These are phyloP conservation scores for Pseudopithomyces chartarum DNA, from an alignment of 2,329 filamentous ascomycete genomes.

Conservation along the genomic window DNA sequence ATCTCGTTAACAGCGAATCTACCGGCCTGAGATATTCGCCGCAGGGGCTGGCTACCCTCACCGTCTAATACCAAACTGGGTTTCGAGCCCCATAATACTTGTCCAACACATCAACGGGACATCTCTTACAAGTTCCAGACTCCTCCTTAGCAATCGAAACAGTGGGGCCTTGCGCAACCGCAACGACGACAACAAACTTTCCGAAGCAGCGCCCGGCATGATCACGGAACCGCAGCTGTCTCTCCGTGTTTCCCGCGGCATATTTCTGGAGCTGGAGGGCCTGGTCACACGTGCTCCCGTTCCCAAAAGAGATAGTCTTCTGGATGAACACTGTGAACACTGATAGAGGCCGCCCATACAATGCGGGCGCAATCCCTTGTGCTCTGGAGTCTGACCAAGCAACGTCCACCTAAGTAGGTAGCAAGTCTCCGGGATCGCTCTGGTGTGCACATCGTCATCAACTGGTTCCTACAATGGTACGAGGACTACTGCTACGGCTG, in stretches of 20 bases:
- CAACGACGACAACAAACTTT: background rate
- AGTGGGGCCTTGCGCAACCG: background rate
- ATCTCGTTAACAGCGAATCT: too few species aligned
- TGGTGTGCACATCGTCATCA: background rate
- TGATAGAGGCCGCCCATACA: slow-evolving; percentile 1
- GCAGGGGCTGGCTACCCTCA: too few species aligned
- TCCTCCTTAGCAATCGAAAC: background rate
- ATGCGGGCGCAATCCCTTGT: background rate
- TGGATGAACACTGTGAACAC: background rate
- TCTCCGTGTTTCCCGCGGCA: background rate
- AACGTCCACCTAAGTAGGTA: background rate
- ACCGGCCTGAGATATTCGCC: too few species aligned
- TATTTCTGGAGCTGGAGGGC: background rate
- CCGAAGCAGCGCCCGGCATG: background rate
- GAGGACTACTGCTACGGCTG: background rate
- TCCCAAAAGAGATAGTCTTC: background rate
- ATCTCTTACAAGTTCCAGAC: background rate
- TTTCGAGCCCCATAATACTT: background rate
- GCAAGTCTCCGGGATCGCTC: background rate
- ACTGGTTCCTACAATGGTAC: background rate
- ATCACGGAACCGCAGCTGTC: background rate
- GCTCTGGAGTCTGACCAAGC: background rate
- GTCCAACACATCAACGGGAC: background rate
- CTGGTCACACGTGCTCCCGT: background rate
- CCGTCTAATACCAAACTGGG: too few species aligned